Evolutionary conservation across 164 flowering plant species (phyloP), one percentile per base, ranked within the genome.

Genomic region (Nymphaea thermarum): DNA sequence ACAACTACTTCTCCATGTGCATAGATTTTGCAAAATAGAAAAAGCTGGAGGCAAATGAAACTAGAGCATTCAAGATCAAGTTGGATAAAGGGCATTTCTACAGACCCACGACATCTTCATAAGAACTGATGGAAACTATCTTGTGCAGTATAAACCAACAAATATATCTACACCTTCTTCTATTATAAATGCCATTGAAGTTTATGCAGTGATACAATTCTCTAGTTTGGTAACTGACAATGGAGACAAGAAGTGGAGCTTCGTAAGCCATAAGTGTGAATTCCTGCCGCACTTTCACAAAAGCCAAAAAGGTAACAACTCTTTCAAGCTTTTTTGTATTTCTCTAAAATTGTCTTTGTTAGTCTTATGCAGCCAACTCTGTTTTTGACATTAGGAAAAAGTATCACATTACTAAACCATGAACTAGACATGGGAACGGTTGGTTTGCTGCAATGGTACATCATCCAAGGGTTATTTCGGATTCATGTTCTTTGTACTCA

Each of bases 381-480:
- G 72, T 85, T 41, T 66, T 10, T 66, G 73, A 66, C 47, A 72
- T 83, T 61, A 82, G 77, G 72, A 3, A 65, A 6, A 43, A 6
- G 11, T 83, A 80, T 65, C 61, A 43, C 43, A 43, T 82, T 44
- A 74, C 25, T 5, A 78, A 64, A 66, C 71, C 78, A 67, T 85
- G 86, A 86, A 76, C 77, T 64, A 84, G 86, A 42, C 18, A 1
- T 85, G 88, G 88, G 68, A 67, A 36, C 85, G 85, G 18, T 60
- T 85, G 18, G 68, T 63, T 3, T 85, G 89, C 76, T 74, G 73
- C 63, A 59, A 67, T 63, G 36, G 36, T 25, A 25, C 36, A 25
- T 25, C 55, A 47, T 47, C 55, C 55, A 2, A 77, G 72, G 42
- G 72, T 83, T 57, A 71, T 62, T 8, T 69, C 79, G n/a, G 72